A percentile compares a stretch with the other conserved stretches of the same genome.
These are phyloP conservation scores for Oryza coarctata DNA, from an alignment of 176 grass and related monocot genomes.

Conservation along the genomic window DNA sequence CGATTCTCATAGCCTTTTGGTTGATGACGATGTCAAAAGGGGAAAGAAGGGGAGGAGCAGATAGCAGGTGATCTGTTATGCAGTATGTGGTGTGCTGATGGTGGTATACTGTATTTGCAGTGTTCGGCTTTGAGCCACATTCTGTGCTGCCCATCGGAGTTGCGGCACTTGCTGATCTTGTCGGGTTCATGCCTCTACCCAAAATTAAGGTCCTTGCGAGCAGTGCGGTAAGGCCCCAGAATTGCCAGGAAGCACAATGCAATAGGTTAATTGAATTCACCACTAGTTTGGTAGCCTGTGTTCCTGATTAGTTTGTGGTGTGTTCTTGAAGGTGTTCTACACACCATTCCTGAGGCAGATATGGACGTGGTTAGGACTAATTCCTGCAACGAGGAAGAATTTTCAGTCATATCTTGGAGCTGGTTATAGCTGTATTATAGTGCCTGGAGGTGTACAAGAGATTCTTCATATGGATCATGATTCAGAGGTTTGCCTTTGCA, in stretches of 20 bases:
- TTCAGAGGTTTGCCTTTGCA: slow-evolving; percentile 54
- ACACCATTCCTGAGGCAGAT: slow-evolving; percentile 90
- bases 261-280: not conserved
- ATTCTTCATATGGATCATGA: slow-evolving; percentile 82
- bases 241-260: not conserved
- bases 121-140: slow-evolving; percentile 90
- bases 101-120: slow-evolving; percentile 32
- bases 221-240: slow-evolving; percentile 69
- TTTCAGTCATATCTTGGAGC: slow-evolving; percentile 62
- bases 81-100: not conserved
- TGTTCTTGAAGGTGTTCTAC: slow-evolving; percentile 70
- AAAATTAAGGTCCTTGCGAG: slow-evolving; percentile 80
- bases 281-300: not conserved
- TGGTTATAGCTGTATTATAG: slow-evolving; percentile 68
- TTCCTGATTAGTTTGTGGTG: not conserved
- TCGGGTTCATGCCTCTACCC: slow-evolving; percentile 74
- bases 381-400: slow-evolving; percentile 75
- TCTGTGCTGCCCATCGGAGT: slow-evolving; percentile 82
- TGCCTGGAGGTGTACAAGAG: slow-evolving; percentile 87
- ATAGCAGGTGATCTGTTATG: slow-evolving; percentile 1
- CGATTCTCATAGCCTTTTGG: not conserved
- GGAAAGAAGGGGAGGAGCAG: not conserved
- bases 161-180: slow-evolving; percentile 44
- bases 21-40: slow-evolving; percentile 5
- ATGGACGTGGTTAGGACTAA: slow-evolving; percentile 85